Evolutionary conservation across 164 flowering plant species (phyloP), one percentile per base, ranked within the genome.

Genomic region (Buxus sempervirens): DNA sequence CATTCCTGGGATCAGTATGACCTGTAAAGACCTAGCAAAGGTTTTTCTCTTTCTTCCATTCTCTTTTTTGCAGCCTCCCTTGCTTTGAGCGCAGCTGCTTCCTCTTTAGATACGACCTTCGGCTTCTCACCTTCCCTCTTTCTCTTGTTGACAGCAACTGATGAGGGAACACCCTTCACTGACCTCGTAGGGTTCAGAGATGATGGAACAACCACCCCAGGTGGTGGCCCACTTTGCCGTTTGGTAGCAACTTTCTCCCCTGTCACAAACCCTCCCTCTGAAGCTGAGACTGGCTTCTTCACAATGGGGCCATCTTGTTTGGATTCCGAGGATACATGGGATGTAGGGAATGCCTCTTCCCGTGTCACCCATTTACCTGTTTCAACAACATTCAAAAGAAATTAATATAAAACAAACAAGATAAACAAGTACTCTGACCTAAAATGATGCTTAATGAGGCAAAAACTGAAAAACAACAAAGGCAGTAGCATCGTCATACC

Each of bases 11-110:
- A 61, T 84, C 84, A 85, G 45, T 73, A 81, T 16, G 81, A 69
- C 70, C 76, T 77, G 80, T 91, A 91, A 49, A 94, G 96, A 60
- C 98, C 98, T 73, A 91, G 93, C 81, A 88, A 62, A 13, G 86
- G 75, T 65, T 89, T 89, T 72, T 95, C 98, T 72, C 97, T 88
- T 53, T 88, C 90, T 79, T 90, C 91, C 73, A 92, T 82, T 79
- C 97, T 83, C 76, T 86, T 95, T 80, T 77, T 90, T 68, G 98
- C 98, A 67, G 96, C 96, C 65, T 89, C 97, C 76, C 97, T 88
- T 24, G 97, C 94, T 79, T 89, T 92, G 21, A 88, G 89, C n/a
- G 99, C 97, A 59, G 90, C 96, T 56, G 78, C 83, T 80, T 95
- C 98, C 82, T 90, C 97, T 71, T 77, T 77, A 36, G 98, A 84